phyloP scores from a whole-genome alignment of 805 yeast species.

The Ogataea angusta region DNA sequence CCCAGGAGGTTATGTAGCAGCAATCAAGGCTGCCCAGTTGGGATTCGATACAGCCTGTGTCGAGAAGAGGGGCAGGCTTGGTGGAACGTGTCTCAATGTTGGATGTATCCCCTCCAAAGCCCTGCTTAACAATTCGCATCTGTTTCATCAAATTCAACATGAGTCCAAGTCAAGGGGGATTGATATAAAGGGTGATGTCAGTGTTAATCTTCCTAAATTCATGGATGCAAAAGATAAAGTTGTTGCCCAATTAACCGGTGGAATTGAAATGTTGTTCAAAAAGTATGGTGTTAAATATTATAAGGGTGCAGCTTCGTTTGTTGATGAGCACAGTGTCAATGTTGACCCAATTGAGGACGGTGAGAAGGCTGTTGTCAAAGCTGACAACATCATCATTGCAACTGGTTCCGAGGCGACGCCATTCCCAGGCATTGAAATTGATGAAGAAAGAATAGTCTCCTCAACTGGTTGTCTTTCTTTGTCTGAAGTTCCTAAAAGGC shows the following conservation, averaged over 20 bases:
- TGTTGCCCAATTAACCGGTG: slow-evolving; percentile 86
- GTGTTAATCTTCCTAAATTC: slow-evolving; percentile 70
- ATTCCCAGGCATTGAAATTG: slow-evolving; percentile 96
- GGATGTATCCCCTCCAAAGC: slow-evolving; percentile 99
- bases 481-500: slow-evolving; percentile 85
- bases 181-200: slow-evolving; percentile 67
- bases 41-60: slow-evolving; percentile 94
- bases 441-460: slow-evolving; percentile 94
- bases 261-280: slow-evolving; percentile 92
- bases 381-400: slow-evolving; percentile 90
- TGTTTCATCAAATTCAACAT: slow-evolving; percentile 82
- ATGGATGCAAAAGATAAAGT: slow-evolving; percentile 91
- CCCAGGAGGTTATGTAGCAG: slow-evolving; percentile 99
- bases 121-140: slow-evolving; percentile 86
- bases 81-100: slow-evolving; percentile 98
- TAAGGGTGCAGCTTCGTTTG: slow-evolving; percentile 89
- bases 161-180: slow-evolving; percentile 90
- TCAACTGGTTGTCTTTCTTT: slow-evolving; percentile 89
- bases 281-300: slow-evolving; percentile 91
- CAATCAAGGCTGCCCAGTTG: slow-evolving; percentile 96
- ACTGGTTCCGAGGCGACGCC: slow-evolving; percentile 99
- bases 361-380: slow-evolving; percentile 67
- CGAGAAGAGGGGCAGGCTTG: slow-evolving; percentile 93
- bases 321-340: slow-evolving; percentile 71
- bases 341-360: slow-evolving; percentile 87